phyloP scores from a whole-genome alignment of 2,329 filamentous ascomycete genomes.

The Botrytis squamosa region DNA sequence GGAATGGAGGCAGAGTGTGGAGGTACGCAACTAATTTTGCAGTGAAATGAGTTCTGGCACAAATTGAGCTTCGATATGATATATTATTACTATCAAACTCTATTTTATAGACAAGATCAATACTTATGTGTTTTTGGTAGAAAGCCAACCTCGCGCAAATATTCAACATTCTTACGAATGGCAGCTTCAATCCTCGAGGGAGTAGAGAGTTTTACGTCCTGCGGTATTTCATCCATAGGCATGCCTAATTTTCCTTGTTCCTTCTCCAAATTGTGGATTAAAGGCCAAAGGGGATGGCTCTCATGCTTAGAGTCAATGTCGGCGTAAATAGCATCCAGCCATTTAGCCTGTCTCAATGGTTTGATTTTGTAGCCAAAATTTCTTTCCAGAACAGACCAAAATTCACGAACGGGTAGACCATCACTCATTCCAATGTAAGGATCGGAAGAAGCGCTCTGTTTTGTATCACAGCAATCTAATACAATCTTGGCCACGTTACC shows the following conservation, averaged over 20 bases:
- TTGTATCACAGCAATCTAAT: constrained; percentile 11
- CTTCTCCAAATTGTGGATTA: constrained; percentile 27
- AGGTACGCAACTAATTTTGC: not conserved
- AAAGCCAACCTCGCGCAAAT: constrained; percentile 13
- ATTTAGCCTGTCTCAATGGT: constrained; percentile 11
- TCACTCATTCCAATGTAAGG: constrained; percentile 8
- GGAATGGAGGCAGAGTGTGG: not conserved
- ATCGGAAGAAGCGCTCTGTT: not conserved
- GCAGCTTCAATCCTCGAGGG: constrained; percentile 12
- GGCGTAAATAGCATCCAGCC: constrained; percentile 5
- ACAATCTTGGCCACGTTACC: constrained; percentile 24
- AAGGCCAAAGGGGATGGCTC: constrained; percentile 9
- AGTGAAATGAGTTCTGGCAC: not conserved
- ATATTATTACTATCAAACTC: not conserved
- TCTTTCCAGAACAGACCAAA: constrained; percentile 15
- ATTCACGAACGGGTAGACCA: constrained; percentile 18
- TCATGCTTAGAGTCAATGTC: constrained; percentile 13
- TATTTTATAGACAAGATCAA: not conserved
- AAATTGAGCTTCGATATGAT: not conserved
- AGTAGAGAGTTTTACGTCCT: not conserved
- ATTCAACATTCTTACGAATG: constrained; percentile 18
- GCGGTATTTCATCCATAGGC: constrained; percentile 8
- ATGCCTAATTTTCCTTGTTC: constrained; percentile 18
- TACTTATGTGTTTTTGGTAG: constrained; percentile 22
- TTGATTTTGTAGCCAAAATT: constrained; percentile 16